Base-by-base conservation (phyloP, 371 early-diverging fungal genomes). In the Rhizomucor miehei region DNA sequence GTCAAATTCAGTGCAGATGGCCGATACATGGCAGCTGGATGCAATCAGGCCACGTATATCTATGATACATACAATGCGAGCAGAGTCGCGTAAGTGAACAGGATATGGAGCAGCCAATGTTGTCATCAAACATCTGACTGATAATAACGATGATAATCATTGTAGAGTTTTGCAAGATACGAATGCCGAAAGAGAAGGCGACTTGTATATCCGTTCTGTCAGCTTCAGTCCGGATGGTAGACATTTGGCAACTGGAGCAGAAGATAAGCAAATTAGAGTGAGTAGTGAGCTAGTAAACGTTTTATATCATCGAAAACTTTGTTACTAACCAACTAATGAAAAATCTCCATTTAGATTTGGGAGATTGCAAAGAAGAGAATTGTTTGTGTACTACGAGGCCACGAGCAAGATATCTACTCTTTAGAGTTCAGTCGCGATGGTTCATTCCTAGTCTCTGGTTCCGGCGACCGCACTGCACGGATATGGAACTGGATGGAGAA, bases 401-500 rank as follows among this genome's bases (percentile, higher is more conserved):
- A 99, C 65, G 93, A 91, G 39, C 92, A 93, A 69, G 98, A 97
- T 65, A 96, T 98, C 58, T 97, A 97, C 65, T 89, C 90, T 23
- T 75, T 98, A 58, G 99, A 96, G 57, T 97, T 94, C 71, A 92
- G 94, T 56, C 73, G 88, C 13, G 94, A 97, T 69, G 97, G 98
- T 21, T 77, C 85, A 54, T 83, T 83, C 37, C 84, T 99, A 44
- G 92, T 95, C 8, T 90, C 91, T 13, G 99, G 98, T 29, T 89
- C 91, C 23, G 98, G 98, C 36, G 99, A 99, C 71, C 83, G 89
- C 53, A 95, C 91, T 0, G 88, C 85, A 38, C 69, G 91, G 44
- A 79, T 95, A 45, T 95, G 95, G 95, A 89, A 89, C 63, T 81
- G 89, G 76, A 84, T 87, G 21, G 77, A 80, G 13, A 89, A 90